phyloP scores from a whole-genome alignment of 2,329 filamentous ascomycete species.

The Didymellaceae sp. region DNA sequence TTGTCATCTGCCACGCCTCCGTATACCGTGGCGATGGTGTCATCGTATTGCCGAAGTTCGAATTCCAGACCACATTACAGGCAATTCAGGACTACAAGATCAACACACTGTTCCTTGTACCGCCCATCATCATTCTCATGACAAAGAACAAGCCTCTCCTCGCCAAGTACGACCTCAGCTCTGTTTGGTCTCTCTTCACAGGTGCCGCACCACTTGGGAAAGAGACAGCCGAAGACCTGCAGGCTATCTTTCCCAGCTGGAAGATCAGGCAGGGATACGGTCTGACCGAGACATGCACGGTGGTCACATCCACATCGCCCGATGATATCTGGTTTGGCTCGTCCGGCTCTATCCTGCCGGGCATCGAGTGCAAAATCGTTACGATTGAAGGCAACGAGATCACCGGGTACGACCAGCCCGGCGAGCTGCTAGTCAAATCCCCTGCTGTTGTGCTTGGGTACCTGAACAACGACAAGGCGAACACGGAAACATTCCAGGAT shows the following conservation, averaged over 20 bases:
- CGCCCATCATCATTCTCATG: slow-evolving; percentile 81
- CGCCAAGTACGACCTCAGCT: slow-evolving; percentile 73
- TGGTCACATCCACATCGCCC: slow-evolving; percentile 66
- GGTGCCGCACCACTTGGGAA: slow-evolving; percentile 80
- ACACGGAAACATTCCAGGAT: slow-evolving; percentile 78
- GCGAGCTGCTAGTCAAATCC: slow-evolving; percentile 80
- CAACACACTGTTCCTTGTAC: slow-evolving; percentile 71
- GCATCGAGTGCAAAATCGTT: slow-evolving; percentile 69
- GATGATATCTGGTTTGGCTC: slow-evolving; percentile 74
- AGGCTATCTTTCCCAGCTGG: slow-evolving; percentile 68
- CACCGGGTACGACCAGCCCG: slow-evolving; percentile 72
- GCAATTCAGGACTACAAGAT: slow-evolving; percentile 75
- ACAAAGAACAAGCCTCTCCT: slow-evolving; percentile 68
- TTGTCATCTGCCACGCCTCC: slow-evolving; percentile 70
- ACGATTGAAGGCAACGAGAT: slow-evolving; percentile 73
- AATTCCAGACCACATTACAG: slow-evolving; percentile 68
- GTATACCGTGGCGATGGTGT: slow-evolving; percentile 76
- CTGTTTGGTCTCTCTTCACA: slow-evolving; percentile 69
- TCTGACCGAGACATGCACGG: slow-evolving; percentile 78
- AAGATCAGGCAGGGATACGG: slow-evolving; percentile 75
- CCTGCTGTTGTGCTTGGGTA: slow-evolving; percentile 78
- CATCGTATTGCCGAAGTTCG: slow-evolving; percentile 77
- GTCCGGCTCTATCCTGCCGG: slow-evolving; percentile 73
- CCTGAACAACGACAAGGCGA: slow-evolving; percentile 84
- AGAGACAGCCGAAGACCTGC: slow-evolving; percentile 72